Conservation (phyloP, 768 basidiomycete species). For the Kwoniella sp. region DNA sequence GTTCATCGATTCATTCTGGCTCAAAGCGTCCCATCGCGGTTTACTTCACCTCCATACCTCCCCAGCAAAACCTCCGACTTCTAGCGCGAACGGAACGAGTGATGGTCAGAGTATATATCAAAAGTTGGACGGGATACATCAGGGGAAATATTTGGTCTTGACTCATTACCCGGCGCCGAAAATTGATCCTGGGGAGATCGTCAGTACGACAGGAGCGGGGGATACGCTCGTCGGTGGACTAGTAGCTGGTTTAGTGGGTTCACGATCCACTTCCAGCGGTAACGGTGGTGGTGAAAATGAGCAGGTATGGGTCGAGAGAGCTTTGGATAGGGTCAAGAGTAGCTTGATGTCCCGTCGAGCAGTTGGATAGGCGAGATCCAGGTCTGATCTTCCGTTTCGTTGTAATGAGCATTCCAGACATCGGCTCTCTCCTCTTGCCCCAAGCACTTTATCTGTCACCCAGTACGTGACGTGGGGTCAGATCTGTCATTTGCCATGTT, state of each 20-base stretch:
- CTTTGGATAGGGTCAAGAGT: slow-evolving; percentile 34
- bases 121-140: slow-evolving; percentile 14
- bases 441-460: too few species aligned
- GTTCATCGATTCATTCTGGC: slow-evolving; percentile 76
- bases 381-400: too few species aligned
- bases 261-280: background rate
- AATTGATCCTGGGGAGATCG: slow-evolving; percentile 56
- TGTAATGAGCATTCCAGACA: too few species aligned
- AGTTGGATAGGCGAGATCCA: slow-evolving; percentile 35
- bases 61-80: background rate
- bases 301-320: slow-evolving; percentile 33
- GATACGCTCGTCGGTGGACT: slow-evolving; percentile 86
- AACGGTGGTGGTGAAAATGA: too few species aligned
- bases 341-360: slow-evolving; percentile 38
- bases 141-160: slow-evolving; percentile 59
- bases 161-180: slow-evolving; percentile 70
- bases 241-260: slow-evolving; percentile 63
- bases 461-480: too few species aligned
- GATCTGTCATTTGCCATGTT: too few species aligned
- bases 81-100: background rate
- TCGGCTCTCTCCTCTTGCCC: too few species aligned
- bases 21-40: slow-evolving; percentile 75
- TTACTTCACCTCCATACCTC: slow-evolving; percentile 36
- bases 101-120: slow-evolving; percentile 17
- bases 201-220: slow-evolving; percentile 88